A percentile compares a stretch with the other conserved stretches of the same genome.
Evolutionary conservation across 23 red algal genomes (phyloP).

Genomic region (Gracilaria domingensis): DNA sequence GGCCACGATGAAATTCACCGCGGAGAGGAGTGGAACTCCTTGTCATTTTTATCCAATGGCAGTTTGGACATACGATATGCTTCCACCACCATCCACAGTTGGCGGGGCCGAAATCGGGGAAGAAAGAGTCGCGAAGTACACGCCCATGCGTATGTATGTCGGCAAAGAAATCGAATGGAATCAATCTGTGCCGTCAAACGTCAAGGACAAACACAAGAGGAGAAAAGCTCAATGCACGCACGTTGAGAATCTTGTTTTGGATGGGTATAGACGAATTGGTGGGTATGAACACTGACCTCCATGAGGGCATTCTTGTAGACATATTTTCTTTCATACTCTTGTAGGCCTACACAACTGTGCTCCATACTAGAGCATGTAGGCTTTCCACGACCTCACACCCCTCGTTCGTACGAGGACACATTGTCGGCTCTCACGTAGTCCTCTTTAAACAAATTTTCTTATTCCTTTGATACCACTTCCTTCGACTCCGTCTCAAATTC

Average conservation of each 20-base stretch:
- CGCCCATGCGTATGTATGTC: conserved; percentile 76
- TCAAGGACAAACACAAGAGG: conserved; percentile 51
- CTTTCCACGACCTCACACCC: conserved; percentile 1
- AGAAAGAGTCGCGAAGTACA: conserved; percentile 77
- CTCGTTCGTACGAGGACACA: background rate
- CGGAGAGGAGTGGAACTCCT: conserved; percentile 66
- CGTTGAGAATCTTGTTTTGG: conserved; percentile 44
- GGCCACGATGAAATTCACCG: conserved; percentile 89
- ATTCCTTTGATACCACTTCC: background rate
- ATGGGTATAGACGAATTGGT: conserved; percentile 71
- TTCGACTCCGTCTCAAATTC: background rate
- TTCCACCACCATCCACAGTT: conserved; percentile 93
- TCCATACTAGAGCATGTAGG: background rate
- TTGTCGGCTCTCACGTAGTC: background rate
- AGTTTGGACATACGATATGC: conserved; percentile 87
- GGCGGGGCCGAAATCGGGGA: conserved; percentile 83
- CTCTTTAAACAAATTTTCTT: conserved; percentile 8
- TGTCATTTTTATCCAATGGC: conserved; percentile 98
- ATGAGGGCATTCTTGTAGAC: background rate
- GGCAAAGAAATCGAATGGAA: conserved; percentile 85
- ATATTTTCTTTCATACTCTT: conserved; percentile 39
- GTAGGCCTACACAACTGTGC: conserved; percentile 1
- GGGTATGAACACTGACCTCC: conserved; percentile 57
- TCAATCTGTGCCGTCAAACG: background rate
- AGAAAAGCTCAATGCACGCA: conserved; percentile 46